A percentile compares a stretch with the other conserved stretches of the same genome.
Conservation (phyloP, 345 rosid genomes). For the Linum trigynum region DNA sequence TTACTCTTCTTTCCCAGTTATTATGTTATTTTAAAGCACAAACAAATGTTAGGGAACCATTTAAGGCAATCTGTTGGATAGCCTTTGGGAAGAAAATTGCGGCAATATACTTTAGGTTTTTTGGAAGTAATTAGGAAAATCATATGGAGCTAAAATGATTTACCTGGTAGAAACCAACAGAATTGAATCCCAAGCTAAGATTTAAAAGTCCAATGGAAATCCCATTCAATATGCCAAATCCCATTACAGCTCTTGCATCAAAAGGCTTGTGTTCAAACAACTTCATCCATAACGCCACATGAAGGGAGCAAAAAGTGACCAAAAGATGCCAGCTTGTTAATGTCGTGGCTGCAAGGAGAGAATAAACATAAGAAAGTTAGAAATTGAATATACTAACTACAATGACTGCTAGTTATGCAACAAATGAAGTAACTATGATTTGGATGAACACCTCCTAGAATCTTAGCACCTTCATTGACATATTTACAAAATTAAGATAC, state of each 20-base stretch:
- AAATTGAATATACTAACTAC: not conserved
- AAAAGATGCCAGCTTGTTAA: conserved; percentile 99
- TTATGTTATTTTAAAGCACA: too few species aligned
- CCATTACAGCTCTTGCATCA: conserved; percentile 98
- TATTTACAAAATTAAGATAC: too few species aligned
- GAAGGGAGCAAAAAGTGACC: conserved; percentile 98
- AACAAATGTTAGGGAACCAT: too few species aligned
- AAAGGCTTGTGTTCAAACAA: conserved; percentile 99
- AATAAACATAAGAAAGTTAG: not conserved
- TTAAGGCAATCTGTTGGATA: not conserved
- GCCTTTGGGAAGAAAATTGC: not conserved
- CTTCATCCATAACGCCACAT: conserved; percentile 93
- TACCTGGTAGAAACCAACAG: conserved; percentile 99
- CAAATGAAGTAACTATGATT: not conserved
- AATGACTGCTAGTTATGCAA: not conserved
- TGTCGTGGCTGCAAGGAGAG: conserved; percentile 61
- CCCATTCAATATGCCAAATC: conserved; percentile 96
- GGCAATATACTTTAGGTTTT: not conserved
- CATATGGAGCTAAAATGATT: conserved; percentile 7
- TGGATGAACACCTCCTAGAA: too few species aligned
- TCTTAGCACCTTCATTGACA: too few species aligned
- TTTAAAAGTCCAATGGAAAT: conserved; percentile 93
- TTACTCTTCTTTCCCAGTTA: too few species aligned
- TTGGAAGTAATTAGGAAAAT: not conserved
- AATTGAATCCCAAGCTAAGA: conserved; percentile 97